These are phyloP conservation scores for Umbelopsis sp. DNA, from an alignment of 371 early-diverging fungal species.

Conservation along the genomic window DNA sequence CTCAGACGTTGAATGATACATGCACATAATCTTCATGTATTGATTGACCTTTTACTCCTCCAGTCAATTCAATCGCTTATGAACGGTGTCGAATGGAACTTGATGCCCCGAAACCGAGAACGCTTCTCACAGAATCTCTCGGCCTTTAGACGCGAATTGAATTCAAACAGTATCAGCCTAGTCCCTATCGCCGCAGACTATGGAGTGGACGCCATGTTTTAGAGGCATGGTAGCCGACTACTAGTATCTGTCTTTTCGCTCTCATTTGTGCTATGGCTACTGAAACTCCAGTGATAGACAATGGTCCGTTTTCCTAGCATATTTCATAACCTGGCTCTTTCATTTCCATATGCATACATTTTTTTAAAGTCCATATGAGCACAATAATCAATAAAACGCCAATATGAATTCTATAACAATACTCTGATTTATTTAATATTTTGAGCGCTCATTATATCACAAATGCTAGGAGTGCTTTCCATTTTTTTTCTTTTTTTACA, in stretches of 20 bases:
- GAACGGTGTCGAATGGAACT: slow-evolving; percentile 69
- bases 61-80: slow-evolving; percentile 62
- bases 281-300: neutral
- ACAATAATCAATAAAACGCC: too few relatives aligned
- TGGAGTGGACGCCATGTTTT: slow-evolving; percentile 16
- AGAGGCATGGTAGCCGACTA: neutral
- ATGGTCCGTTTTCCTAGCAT: too few relatives aligned
- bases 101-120: slow-evolving; percentile 73
- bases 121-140: slow-evolving; percentile 79
- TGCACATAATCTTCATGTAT: slow-evolving; percentile 5
- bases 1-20: too few relatives aligned
- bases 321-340: too few relatives aligned
- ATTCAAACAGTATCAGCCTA: slow-evolving; percentile 53
- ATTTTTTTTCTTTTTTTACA: slow-evolving; percentile 2
- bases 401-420: too few relatives aligned
- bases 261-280: neutral
- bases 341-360: too few relatives aligned
- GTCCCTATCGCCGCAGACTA: slow-evolving; percentile 40
- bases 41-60: slow-evolving; percentile 21
- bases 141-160: slow-evolving; percentile 67
- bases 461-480: neutral
- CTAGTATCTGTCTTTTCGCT: neutral
- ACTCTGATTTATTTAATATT: too few relatives aligned
- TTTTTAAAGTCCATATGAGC: too few relatives aligned
- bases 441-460: too few relatives aligned